These are phyloP conservation scores for Neoboletus brunneissimus DNA, from an alignment of 768 basidiomycete species.

Conservation along the genomic window DNA sequence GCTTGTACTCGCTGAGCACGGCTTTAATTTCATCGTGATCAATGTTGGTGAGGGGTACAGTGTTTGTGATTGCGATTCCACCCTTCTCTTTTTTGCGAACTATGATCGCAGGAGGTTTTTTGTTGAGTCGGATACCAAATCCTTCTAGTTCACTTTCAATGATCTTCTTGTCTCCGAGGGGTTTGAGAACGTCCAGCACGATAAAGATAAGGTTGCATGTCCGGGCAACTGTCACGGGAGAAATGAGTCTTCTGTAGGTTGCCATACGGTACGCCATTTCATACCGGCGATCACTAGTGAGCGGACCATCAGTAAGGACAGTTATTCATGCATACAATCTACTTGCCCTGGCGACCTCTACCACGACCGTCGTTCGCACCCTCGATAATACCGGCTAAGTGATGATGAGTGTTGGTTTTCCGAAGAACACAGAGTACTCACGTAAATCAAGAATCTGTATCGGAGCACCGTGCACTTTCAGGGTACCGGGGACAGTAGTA, in stretches of 20 bases:
- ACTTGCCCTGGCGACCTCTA: slow-evolving; percentile 87
- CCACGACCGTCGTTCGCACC: slow-evolving; percentile 96
- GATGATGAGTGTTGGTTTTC: slow-evolving; percentile 14
- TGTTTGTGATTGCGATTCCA: slow-evolving; percentile 90
- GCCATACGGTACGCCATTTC: slow-evolving; percentile 19
- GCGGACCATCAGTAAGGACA: slow-evolving; percentile 12
- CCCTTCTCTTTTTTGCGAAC: slow-evolving; percentile 90
- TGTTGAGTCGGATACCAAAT: slow-evolving; percentile 97
- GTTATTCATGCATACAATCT: slow-evolving; percentile 12
- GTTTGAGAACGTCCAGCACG: slow-evolving; percentile 96
- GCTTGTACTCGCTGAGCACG: slow-evolving; percentile 86
- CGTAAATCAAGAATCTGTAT: slow-evolving; percentile 94
- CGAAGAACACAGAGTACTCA: slow-evolving; percentile 37
- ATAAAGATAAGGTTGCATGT: slow-evolving; percentile 99
- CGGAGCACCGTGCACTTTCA: slow-evolving; percentile 93
- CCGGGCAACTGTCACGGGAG: slow-evolving; percentile 67
- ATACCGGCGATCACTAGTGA: slow-evolving; percentile 71
- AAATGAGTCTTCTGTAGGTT: slow-evolving; percentile 2
- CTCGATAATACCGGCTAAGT: slow-evolving; percentile 91
- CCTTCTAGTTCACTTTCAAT: slow-evolving; percentile 94
- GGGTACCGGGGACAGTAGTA: slow-evolving; percentile 91
- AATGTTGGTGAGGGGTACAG: slow-evolving; percentile 92
- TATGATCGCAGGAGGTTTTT: slow-evolving; percentile 82
- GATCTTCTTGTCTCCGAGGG: slow-evolving; percentile 90
- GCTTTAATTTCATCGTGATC: slow-evolving; percentile 97